Evolutionary conservation across 2,329 filamentous ascomycete genomes (phyloP).

Genomic region (Simplicillium sp.): DNA sequence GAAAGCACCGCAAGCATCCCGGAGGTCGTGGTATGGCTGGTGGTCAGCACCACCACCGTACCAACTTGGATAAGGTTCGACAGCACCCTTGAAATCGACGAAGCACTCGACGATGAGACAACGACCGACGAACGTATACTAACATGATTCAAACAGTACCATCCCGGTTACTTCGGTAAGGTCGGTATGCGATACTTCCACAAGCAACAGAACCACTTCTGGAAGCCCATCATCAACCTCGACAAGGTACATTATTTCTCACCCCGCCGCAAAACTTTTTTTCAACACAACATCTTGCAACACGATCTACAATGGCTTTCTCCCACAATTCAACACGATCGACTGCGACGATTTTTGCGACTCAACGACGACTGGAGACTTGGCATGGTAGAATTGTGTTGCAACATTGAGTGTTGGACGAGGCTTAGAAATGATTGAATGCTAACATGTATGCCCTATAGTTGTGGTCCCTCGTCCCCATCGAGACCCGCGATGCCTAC

Average conservation of each 20-base stretch:
- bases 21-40: conserved; percentile 83
- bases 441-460: conserved; percentile 29
- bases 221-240: conserved; percentile 98
- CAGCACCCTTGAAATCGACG: conserved; percentile 20
- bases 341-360: background rate
- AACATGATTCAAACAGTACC: conserved; percentile 52
- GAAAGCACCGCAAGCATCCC: conserved; percentile 94
- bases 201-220: conserved; percentile 90
- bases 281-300: conserved; percentile 2
- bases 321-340: background rate
- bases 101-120: background rate
- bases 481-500: conserved; percentile 90
- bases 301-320: background rate
- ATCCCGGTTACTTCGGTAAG: conserved; percentile 99
- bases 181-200: conserved; percentile 96
- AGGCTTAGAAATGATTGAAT: conserved; percentile 2
- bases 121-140: conserved; percentile 10
- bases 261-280: background rate
- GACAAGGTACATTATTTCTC: conserved; percentile 66
- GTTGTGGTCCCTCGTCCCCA: conserved; percentile 93
- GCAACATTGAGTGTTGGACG: background rate
- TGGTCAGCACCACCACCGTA: conserved; percentile 83
- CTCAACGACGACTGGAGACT: background rate
- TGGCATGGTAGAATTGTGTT: background rate
- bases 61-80: conserved; percentile 67